Conservation (phyloP, 23 red algal species). For the Gracilariopsis chorda region DNA sequence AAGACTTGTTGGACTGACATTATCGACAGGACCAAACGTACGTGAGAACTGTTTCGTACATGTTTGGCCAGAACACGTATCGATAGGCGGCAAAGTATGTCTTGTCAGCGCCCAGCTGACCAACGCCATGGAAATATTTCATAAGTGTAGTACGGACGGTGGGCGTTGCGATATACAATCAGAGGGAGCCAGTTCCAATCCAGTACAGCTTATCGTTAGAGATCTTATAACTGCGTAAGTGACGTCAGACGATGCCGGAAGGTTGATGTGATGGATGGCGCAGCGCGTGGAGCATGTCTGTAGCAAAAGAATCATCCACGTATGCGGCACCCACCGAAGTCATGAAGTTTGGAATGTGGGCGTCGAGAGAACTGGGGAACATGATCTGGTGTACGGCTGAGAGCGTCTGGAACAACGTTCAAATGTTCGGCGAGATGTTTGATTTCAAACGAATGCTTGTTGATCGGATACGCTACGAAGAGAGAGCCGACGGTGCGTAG, state of each 20-base stretch:
- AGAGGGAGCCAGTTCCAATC: neutral
- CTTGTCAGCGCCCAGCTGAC: neutral
- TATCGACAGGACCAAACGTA: neutral
- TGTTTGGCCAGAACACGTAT: neutral
- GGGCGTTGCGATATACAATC: neutral
- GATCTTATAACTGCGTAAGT: too few relatives aligned
- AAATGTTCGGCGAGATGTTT: neutral
- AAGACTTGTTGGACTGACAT: neutral
- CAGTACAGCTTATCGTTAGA: neutral
- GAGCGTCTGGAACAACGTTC: neutral
- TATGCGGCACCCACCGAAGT: too few relatives aligned
- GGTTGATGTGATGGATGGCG: too few relatives aligned
- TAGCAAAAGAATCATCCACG: too few relatives aligned
- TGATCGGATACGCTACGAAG: too few relatives aligned
- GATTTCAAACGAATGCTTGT: neutral
- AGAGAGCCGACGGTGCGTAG: too few relatives aligned
- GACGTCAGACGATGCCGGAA: too few relatives aligned
- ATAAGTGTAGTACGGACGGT: neutral
- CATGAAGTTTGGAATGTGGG: too few relatives aligned
- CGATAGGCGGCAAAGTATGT: neutral
- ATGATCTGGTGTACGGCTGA: neutral
- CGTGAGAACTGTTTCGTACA: neutral
- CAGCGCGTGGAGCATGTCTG: too few relatives aligned
- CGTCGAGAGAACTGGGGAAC: too few relatives aligned
- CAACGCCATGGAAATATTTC: neutral